Conservation (phyloP, 345 rosid species). For the Arabidopsis arenosa region DNA sequence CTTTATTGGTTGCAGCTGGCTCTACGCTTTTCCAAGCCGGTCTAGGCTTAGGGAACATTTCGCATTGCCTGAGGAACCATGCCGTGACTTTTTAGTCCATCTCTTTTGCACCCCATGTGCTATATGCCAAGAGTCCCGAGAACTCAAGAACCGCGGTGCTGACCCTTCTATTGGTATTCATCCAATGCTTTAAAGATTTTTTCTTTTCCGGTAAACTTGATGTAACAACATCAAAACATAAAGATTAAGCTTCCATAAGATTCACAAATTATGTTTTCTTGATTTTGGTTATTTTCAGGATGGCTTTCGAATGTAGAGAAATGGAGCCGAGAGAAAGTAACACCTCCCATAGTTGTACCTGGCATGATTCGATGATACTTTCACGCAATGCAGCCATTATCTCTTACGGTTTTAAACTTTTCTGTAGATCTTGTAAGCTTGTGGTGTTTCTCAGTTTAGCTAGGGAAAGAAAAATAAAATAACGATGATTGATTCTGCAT, state of each 20-base stretch:
- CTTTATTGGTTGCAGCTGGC: conserved; percentile 44
- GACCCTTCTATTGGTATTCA: conserved; percentile 56
- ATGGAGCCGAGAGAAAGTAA: conserved; percentile 57
- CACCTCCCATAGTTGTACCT: conserved; percentile 54
- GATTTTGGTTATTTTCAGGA: conserved; percentile 44
- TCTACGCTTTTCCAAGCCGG: conserved; percentile 51
- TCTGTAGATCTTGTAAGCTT: conserved; percentile 17
- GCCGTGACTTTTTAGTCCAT: conserved; percentile 51
- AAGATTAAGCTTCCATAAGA: not conserved
- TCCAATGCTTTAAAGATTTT: not conserved
- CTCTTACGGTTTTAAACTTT: not conserved
- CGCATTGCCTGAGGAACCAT: conserved; percentile 59
- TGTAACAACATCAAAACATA: too few relatives aligned
- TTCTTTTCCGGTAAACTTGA: too few relatives aligned
- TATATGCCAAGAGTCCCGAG: conserved; percentile 64
- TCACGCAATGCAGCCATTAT: not conserved
- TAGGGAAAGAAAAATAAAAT: not conserved
- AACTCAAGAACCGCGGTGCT: conserved; percentile 57
- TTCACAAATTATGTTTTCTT: not conserved
- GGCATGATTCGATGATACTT: conserved; percentile 46
- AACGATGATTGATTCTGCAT: conserved; percentile 27
- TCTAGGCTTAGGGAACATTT: conserved; percentile 51
- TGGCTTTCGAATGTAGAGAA: conserved; percentile 61
- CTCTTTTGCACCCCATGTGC: conserved; percentile 53
- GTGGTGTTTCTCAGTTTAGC: conserved; percentile 22